Percentiles rank a stretch among this genome's conserved stretches.
Evolutionary conservation across 768 basidiomycete species (phyloP).

Genomic region (Lentinula guzmanii): DNA sequence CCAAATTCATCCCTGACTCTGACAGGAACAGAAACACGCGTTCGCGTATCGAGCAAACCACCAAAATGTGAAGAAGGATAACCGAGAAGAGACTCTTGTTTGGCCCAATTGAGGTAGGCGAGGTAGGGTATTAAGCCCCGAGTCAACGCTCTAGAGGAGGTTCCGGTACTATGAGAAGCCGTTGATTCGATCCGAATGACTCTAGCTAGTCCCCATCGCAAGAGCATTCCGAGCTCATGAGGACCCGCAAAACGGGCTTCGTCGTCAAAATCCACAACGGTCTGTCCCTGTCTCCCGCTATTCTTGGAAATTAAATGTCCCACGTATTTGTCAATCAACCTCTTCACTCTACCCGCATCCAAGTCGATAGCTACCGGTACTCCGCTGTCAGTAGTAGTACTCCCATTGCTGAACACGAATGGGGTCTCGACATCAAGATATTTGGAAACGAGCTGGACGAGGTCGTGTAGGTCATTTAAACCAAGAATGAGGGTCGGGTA

Average conservation of each 20-base stretch:
- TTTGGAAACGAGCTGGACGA: background rate
- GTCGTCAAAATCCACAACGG: slow-evolving; percentile 26
- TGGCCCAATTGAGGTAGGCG: slow-evolving; percentile 2
- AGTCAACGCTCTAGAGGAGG: background rate
- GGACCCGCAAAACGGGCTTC: slow-evolving; percentile 82
- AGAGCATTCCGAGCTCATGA: slow-evolving; percentile 85
- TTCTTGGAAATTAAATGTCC: background rate
- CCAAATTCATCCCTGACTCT: background rate
- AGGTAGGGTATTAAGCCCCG: background rate
- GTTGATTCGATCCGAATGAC: slow-evolving; percentile 51
- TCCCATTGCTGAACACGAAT: background rate
- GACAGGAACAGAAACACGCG: background rate
- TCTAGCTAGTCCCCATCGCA: slow-evolving; percentile 88
- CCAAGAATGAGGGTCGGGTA: background rate
- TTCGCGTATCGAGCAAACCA: slow-evolving; percentile 40
- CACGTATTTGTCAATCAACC: background rate
- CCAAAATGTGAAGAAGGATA: slow-evolving; percentile 74
- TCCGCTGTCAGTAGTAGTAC: background rate
- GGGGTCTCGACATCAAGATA: background rate
- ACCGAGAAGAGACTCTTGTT: slow-evolving; percentile 24
- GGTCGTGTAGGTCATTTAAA: background rate
- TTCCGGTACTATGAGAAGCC: too few relatives aligned
- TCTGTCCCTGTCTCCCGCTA: background rate
- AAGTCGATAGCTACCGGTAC: background rate
- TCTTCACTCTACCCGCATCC: background rate